These are phyloP conservation scores for Westerdykella aurantiaca DNA, from an alignment of 2,329 filamentous ascomycete species.

Conservation along the genomic window DNA sequence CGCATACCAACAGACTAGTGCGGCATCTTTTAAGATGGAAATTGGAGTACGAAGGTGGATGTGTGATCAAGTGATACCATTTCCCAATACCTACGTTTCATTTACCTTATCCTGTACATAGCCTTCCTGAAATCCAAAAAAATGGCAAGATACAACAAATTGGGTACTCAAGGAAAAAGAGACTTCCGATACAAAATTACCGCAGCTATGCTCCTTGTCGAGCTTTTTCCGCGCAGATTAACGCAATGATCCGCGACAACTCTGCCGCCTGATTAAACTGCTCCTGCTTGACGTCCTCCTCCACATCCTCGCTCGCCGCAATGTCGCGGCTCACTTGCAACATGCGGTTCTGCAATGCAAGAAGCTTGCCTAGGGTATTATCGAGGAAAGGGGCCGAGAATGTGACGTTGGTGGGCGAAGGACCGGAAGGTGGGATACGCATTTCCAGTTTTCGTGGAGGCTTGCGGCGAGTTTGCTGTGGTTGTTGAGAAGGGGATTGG, in stretches of 20 bases:
- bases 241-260: constrained; percentile 45
- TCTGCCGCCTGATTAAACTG: constrained; percentile 47
- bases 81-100: too few relatives aligned
- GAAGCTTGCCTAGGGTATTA: constrained; percentile 48
- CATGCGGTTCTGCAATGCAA: constrained; percentile 47
- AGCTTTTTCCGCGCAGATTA: constrained; percentile 50
- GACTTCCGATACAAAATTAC: neutral
- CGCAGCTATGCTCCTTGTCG: constrained; percentile 38
- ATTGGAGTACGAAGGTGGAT: too few relatives aligned
- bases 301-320: constrained; percentile 40
- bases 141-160: too few relatives aligned
- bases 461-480: constrained; percentile 27
- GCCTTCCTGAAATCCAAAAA: too few relatives aligned
- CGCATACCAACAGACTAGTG: too few relatives aligned
- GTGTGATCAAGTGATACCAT: too few relatives aligned
- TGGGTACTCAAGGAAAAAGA: too few relatives aligned
- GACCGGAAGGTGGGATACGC: constrained; percentile 37
- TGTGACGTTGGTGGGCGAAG: constrained; percentile 37
- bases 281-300: constrained; percentile 45
- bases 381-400: constrained; percentile 51
- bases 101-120: too few relatives aligned
- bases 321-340: constrained; percentile 45
- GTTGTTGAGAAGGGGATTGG: constrained; percentile 14
- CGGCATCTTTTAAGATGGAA: too few relatives aligned
- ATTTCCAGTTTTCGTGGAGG: constrained; percentile 48